A percentile compares a stretch with the other conserved stretches of the same genome.
Evolutionary conservation across 768 basidiomycete species (phyloP).

Genomic region (Tricholoma terreum): DNA sequence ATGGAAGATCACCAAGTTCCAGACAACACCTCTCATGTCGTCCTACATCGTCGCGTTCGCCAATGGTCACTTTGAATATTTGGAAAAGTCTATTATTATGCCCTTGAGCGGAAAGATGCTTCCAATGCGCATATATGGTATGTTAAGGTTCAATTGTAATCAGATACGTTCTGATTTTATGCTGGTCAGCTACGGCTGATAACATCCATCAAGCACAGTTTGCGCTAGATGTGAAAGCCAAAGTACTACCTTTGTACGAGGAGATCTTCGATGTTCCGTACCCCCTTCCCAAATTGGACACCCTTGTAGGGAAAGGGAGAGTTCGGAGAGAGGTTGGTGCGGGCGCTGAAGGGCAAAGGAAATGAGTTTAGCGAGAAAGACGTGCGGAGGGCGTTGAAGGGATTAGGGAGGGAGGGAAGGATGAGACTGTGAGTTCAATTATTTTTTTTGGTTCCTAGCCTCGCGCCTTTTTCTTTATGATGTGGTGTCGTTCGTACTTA

Average conservation of each 20-base stretch:
- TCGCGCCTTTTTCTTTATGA: too few species aligned
- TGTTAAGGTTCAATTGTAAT: not conserved
- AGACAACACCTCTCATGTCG: conserved; percentile 82
- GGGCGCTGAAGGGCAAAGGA: too few species aligned
- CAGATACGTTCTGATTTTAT: not conserved
- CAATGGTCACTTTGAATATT: conserved; percentile 71
- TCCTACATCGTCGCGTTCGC: conserved; percentile 88
- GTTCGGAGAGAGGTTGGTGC: too few species aligned
- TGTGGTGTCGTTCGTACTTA: too few species aligned
- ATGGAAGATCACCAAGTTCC: conserved; percentile 85
- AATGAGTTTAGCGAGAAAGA: too few species aligned
- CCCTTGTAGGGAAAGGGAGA: conserved; percentile 75
- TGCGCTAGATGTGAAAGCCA: conserved; percentile 81
- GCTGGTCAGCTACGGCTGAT: conserved; percentile 65
- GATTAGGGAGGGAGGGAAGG: too few species aligned
- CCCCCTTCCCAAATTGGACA: conserved; percentile 93
- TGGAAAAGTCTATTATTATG: conserved; percentile 75
- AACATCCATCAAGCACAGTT: conserved; percentile 81
- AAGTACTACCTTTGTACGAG: conserved; percentile 90
- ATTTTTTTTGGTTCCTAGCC: too few species aligned
- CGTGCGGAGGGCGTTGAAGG: too few species aligned
- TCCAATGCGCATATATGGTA: conserved; percentile 83
- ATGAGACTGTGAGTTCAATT: too few species aligned
- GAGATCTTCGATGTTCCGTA: conserved; percentile 89
- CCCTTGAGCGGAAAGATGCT: conserved; percentile 77